phyloP scores from a whole-genome alignment of 169 alveolate species.

The Plasmodium cynomolgi region DNA sequence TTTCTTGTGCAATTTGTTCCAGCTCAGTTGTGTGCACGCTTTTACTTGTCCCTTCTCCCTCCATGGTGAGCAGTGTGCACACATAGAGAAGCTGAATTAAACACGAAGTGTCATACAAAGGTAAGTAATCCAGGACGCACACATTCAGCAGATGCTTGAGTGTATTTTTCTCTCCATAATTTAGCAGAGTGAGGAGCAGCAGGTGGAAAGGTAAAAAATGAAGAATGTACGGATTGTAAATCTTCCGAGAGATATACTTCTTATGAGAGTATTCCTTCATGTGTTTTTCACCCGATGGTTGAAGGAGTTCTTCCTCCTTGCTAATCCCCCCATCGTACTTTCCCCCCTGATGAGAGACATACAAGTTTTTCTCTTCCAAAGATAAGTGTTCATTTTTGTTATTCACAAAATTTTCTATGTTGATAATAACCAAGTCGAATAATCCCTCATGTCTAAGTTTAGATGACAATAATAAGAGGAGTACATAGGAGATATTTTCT shows the following conservation, averaged over 20 bases:
- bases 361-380: background rate
- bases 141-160: conserved; percentile 3
- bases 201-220: conserved; percentile 57
- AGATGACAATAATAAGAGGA: conserved; percentile 19
- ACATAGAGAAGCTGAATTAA: conserved; percentile 27
- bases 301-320: background rate
- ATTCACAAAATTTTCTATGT: conserved; percentile 56
- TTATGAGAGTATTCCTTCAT: background rate
- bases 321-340: background rate
- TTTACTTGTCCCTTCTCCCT: background rate
- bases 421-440: conserved; percentile 39
- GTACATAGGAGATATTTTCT: conserved; percentile 40
- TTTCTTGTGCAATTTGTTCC: conserved; percentile 9
- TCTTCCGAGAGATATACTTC: background rate
- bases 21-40: background rate
- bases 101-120: conserved; percentile 31
- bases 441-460: conserved; percentile 13
- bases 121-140: conserved; percentile 14
- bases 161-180: conserved; percentile 28
- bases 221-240: conserved; percentile 13
- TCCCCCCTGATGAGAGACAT: background rate
- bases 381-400: background rate
- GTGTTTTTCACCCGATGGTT: background rate
- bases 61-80: conserved; percentile 11
- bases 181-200: conserved; percentile 24